Evolutionary conservation across 2,329 filamentous ascomycete species (phyloP), one percentile per base, ranked within the genome.

Genomic region (Neonectria ditissima): DNA sequence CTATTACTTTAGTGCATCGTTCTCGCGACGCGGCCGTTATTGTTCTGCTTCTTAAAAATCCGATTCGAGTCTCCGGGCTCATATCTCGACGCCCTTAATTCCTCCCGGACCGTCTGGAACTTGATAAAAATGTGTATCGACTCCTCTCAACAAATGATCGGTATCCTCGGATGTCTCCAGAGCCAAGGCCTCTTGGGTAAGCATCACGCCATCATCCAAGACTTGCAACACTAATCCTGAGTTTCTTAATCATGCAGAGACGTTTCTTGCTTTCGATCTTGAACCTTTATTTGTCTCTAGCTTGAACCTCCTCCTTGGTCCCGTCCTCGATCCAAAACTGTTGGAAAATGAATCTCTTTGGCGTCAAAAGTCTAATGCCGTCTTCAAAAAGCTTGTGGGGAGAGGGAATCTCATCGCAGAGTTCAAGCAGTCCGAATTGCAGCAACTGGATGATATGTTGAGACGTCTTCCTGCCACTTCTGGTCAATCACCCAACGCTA

Each of bases 231-330:
- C 59, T 57, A 8, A 62, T 4, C 8, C 26, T 28, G 26, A 28
- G 8, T 28, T 28, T 28, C 26, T 4, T 11, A 11, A 2, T 30
- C 1, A 3, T 14, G 0, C 14, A 84, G 82, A 84, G 70, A 81
- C 78, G 0, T 85, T 85, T 62, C 77, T 85, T 0, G 81, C 82
- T 0, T 83, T 83, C 54, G 82, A 84, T 59, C 75, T 84, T 0
- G 82, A 84, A 44, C 75, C 80, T 0, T 70, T 81, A 0, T 83
- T 82, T 14, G 77, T 81, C 0, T 81, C 82, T 0, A 80, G 78
- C 1, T 74, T 82, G n/a, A 76, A 80, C 11, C 73, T 84, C 0
- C 67, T 83, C 0, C 67, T 84, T 1, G 79, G 74, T 1, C 69
- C 80, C 0, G 68, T 76, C 51, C 71, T 82, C 13, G 79, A 82